Evolutionary conservation across 1,284 basidiomycete species (phyloP).

Genomic region (Trichosporon sp.): DNA sequence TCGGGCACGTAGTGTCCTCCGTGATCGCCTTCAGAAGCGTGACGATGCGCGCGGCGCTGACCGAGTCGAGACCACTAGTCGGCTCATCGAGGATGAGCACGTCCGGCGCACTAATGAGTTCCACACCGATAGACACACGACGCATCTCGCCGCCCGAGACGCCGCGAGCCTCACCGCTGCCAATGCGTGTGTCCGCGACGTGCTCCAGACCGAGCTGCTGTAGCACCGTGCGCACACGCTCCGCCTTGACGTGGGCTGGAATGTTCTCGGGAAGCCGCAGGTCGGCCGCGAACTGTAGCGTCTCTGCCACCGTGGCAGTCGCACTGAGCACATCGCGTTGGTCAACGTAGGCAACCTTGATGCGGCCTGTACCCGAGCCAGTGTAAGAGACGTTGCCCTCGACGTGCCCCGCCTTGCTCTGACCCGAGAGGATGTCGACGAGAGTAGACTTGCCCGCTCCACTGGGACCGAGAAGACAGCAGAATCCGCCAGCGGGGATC

Average conservation of each 20-base stretch:
- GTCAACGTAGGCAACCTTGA: conserved; percentile 69
- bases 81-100: conserved; percentile 63
- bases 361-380: conserved; percentile 14
- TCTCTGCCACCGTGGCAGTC: conserved; percentile 73
- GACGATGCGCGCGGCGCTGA: conserved; percentile 73
- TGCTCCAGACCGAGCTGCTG: conserved; percentile 66
- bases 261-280: conserved; percentile 74
- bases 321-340: conserved; percentile 71
- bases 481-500: conserved; percentile 69
- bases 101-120: conserved; percentile 59
- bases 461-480: conserved; percentile 80
- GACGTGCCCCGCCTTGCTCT: conserved; percentile 58
- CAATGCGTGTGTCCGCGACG: conserved; percentile 68
- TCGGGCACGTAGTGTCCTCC: conserved; percentile 60
- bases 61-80: conserved; percentile 69
- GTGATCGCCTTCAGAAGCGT: conserved; percentile 68
- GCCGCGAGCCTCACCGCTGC: conserved; percentile 58
- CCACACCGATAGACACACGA: conserved; percentile 65
- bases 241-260: conserved; percentile 58
- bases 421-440: conserved; percentile 76
- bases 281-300: conserved; percentile 73
- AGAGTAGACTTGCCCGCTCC: conserved; percentile 80
- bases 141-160: conserved; percentile 66
- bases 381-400: conserved; percentile 54
- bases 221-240: conserved; percentile 61